These are phyloP conservation scores for Diaporthe velutina DNA, from an alignment of 2,329 filamentous ascomycete species.

Conservation along the genomic window DNA sequence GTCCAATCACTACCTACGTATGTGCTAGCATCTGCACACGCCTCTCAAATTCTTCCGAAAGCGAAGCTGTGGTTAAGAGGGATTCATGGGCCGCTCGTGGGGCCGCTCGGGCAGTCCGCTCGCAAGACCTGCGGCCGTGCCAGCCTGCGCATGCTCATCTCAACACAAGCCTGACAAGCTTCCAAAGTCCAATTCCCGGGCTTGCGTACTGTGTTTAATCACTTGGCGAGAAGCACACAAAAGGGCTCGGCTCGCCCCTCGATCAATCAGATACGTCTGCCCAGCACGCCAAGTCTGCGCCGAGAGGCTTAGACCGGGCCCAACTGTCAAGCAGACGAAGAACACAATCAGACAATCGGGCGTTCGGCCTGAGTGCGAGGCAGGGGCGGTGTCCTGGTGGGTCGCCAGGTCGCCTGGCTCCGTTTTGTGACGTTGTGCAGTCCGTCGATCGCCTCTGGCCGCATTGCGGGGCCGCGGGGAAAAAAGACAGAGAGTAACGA, in stretches of 20 bases:
- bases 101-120: conserved; percentile 24
- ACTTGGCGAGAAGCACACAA: conserved; percentile 26
- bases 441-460: conserved; percentile 34
- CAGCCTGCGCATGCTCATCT: conserved; percentile 3
- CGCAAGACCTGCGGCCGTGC: neutral
- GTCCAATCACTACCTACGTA: conserved; percentile 12
- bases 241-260: conserved; percentile 3
- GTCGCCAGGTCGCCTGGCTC: conserved; percentile 14
- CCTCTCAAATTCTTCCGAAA: neutral
- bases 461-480: conserved; percentile 33
- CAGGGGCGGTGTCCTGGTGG: conserved; percentile 28
- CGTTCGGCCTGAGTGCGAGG: conserved; percentile 22
- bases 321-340: neutral
- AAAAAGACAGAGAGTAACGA: conserved; percentile 14
- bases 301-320: conserved; percentile 32
- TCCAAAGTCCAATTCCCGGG: neutral
- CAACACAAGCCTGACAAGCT: conserved; percentile 22
- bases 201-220: conserved; percentile 15
- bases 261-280: conserved; percentile 32
- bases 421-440: conserved; percentile 38
- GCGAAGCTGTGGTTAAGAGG: neutral
- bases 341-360: neutral
- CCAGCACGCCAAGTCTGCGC: conserved; percentile 36
- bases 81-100: neutral
- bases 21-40: neutral